Percentiles rank a stretch among this genome's conserved stretches.
These are phyloP conservation scores for Entomortierella lignicola DNA, from an alignment of 192 early-diverging fungal species.

Conservation along the genomic window DNA sequence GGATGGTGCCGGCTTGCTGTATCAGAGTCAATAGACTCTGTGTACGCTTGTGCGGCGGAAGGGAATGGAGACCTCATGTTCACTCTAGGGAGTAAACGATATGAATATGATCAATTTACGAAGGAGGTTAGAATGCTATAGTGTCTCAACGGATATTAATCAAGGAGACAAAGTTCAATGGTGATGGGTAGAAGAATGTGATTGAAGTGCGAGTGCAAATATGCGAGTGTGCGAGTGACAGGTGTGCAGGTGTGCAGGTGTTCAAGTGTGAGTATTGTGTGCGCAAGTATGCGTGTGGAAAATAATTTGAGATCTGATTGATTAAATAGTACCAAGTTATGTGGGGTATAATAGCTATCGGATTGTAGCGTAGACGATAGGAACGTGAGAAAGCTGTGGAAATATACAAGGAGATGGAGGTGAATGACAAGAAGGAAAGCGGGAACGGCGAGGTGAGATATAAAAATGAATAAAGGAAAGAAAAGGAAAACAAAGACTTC, in stretches of 20 bases:
- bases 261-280: too few species aligned
- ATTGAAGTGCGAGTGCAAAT: too few species aligned
- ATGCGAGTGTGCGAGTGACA: too few species aligned
- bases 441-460: background rate
- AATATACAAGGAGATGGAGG: background rate
- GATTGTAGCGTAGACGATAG: too few species aligned
- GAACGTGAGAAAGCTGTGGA: too few species aligned
- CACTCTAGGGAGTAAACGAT: background rate
- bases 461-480: constrained; percentile 1
- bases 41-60: constrained; percentile 48
- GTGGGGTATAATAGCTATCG: too few species aligned
- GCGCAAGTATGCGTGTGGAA: too few species aligned
- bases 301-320: too few species aligned
- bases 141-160: background rate
- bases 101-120: background rate
- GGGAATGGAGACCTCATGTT: constrained; percentile 50
- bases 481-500: background rate
- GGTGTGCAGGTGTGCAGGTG: too few species aligned
- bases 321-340: too few species aligned
- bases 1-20: constrained; percentile 51
- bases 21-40: constrained; percentile 55
- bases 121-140: background rate
- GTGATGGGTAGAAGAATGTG: too few species aligned
- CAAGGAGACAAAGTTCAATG: background rate
- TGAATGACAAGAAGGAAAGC: background rate